These are phyloP conservation scores for Yarrowia sp. DNA, from an alignment of 805 yeast species.

Conservation along the genomic window DNA sequence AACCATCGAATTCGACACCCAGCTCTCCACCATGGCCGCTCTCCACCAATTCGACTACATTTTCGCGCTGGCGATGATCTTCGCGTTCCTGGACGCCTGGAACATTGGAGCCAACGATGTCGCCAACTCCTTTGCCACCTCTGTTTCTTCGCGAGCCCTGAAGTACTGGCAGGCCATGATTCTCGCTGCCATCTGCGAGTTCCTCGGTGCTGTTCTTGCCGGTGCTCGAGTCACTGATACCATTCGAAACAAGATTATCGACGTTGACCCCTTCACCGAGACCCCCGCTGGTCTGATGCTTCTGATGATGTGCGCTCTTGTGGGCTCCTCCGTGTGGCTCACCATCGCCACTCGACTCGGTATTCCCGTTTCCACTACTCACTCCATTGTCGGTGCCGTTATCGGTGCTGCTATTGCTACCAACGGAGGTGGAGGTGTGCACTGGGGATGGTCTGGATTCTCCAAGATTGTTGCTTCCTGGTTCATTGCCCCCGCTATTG, in stretches of 20 bases:
- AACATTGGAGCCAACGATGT: slow-evolving; percentile 82
- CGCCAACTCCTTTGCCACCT: slow-evolving; percentile 75
- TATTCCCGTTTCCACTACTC: slow-evolving; percentile 81
- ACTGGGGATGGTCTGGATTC: slow-evolving; percentile 69
- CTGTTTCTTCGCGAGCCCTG: slow-evolving; percentile 67
- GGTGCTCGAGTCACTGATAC: slow-evolving; percentile 76
- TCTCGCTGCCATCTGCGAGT: slow-evolving; percentile 67
- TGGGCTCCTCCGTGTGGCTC: slow-evolving; percentile 72
- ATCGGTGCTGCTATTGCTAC: slow-evolving; percentile 77
- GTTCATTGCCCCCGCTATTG: slow-evolving; percentile 72
- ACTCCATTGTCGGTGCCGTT: slow-evolving; percentile 72
- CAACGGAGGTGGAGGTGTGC: slow-evolving; percentile 56
- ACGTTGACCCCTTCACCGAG: slow-evolving; percentile 47
- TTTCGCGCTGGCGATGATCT: slow-evolving; percentile 65
- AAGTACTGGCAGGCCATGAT: slow-evolving; percentile 75
- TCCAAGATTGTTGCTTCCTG: slow-evolving; percentile 73
- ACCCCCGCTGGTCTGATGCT: slow-evolving; percentile 73
- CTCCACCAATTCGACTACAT: slow-evolving; percentile 54
- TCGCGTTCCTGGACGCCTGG: slow-evolving; percentile 76
- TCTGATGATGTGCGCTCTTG: slow-evolving; percentile 70
- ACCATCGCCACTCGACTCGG: slow-evolving; percentile 64
- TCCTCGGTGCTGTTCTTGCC: slow-evolving; percentile 69
- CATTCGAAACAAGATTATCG: slow-evolving; percentile 62
- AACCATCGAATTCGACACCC: neutral
- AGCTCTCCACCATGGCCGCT: slow-evolving; percentile 20